Base-by-base conservation (phyloP, 148 eudicot genomes). In the Cornus suecica region DNA sequence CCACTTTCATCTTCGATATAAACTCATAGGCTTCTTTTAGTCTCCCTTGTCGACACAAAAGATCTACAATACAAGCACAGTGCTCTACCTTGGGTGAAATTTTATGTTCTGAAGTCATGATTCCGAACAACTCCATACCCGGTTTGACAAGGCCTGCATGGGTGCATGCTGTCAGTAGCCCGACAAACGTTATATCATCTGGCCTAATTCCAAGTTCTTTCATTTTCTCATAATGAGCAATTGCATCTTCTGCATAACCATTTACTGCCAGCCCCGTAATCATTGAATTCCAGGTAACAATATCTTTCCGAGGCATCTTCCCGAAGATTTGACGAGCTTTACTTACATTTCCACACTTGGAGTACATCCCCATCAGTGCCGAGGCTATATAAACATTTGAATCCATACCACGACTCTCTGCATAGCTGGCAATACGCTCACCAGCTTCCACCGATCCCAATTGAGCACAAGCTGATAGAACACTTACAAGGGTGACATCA, bases 61-160 rank as follows among this genome's bases (percentile, higher is more conserved):
- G 84, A 58, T 87, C 90, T 31, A 87, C 90, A 29, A 89, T 79
- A 74, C 93, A 89, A 61, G 93, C 87, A 74, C 79, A 83, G 75
- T 89, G 92, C 78, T 85, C 90, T 26, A 85, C 69, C 66, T 86
- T 77, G 20, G 90, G 93, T 15, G 28, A 2, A 45, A 87, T 80
- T 27, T 51, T 76, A 64, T 87, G 85, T 27, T 78, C 75, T 65
- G 69, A 58, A 29, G 51, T 80, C 90, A 89, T 89, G 28, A 71
- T 80, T 56, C 81, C 29, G 31, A 87, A 89, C 52, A 82, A 68
- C 51, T 82, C 58, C 14, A 85, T 83, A 24, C 93, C 93, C 76
- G 74, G 29, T 31, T 86, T 88, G 26, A 87, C 74, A 37, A 79
- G 74, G 61, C 93, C 93, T 24, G 78, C 88, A 72, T 87, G 93